Evolutionary conservation across 495 filamentous ascomycete species (phyloP), one percentile per base, ranked within the genome.

Genomic region (Lasiosphaeria miniovina): DNA sequence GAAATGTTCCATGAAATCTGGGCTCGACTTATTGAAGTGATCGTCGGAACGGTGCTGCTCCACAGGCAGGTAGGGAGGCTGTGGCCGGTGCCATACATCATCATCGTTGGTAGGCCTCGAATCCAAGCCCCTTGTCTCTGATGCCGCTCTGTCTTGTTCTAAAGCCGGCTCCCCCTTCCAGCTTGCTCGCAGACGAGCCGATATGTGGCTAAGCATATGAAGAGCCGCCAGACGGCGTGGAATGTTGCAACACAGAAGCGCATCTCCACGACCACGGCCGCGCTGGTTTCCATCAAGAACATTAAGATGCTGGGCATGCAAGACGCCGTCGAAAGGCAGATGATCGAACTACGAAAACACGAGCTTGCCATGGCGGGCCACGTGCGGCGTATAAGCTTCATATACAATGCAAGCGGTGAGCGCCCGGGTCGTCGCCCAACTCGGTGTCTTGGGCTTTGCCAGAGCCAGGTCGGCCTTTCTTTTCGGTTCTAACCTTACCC

Each of bases 271-370:
- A 84, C 81, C 6, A 76, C 73, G 6, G 63, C 76, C 0, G 80
- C 84, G 72, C 65, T 88, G 4, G 71, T 78, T 10, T 75, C 81
- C 0, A 83, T 86, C 64, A 87, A 87, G 60, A 72, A 74, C 12
- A 71, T 90, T 43, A 89, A 88, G 60, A 84, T 87, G 80, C 76
- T 84, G 5, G 86, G 85, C 1, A 66, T 88, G 6, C 75, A 77
- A n/a, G 61, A 72, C 0, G 53, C 49, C 3, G 59, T 84, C 2
- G 66, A 68, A 2, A 31, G 65, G 15, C 75, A 70, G 17, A 70
- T 89, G 1, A 76, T 85, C 48, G 61, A 66, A 0, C 66, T 88
- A 6, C 78, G 87, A n/a, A 57, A 77, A 7, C 65, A 79, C 14
- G 87, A 90, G 59, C 57, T 89, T 4, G 62, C 74, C 0, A 81